Conservation (phyloP, 192 early-diverging fungal species). For the Phlyctochytrium arcticum region DNA sequence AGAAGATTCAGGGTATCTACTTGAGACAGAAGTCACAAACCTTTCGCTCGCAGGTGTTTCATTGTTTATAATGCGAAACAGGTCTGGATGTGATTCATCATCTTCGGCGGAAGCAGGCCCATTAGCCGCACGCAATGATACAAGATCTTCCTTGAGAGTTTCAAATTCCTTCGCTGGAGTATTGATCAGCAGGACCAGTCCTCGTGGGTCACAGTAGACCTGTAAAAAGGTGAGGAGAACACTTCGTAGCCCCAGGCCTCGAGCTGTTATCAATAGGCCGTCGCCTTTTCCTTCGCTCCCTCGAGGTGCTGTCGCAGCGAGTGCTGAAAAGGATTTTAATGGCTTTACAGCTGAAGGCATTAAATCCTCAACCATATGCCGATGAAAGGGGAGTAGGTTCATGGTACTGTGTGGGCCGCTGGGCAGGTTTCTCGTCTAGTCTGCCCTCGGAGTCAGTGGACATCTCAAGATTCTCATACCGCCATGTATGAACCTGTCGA, state of each 20-base stretch:
- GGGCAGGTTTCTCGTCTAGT: too few relatives aligned
- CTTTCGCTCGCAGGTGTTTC: constrained; percentile 56
- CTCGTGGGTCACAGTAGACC: constrained; percentile 59
- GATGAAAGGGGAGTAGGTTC: constrained; percentile 26
- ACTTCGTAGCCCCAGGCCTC: constrained; percentile 70
- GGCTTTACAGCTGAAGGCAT: constrained; percentile 13
- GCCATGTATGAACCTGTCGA: too few relatives aligned
- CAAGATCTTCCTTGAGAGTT: constrained; percentile 29
- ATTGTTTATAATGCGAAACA: constrained; percentile 49
- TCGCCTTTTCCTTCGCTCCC: constrained; percentile 48
- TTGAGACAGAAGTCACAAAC: constrained; percentile 29
- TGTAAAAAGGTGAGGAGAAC: constrained; percentile 70
- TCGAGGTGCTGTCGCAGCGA: neutral
- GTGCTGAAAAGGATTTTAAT: neutral
- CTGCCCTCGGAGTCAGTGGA: too few relatives aligned
- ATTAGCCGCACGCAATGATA: constrained; percentile 14
- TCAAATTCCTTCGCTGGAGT: constrained; percentile 42
- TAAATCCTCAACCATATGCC: constrained; percentile 31
- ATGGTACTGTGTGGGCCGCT: too few relatives aligned
- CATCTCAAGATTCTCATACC: too few relatives aligned
- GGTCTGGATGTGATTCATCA: constrained; percentile 44
- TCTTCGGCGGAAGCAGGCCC: constrained; percentile 46
- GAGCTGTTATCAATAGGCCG: constrained; percentile 72
- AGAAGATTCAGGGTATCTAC: neutral
- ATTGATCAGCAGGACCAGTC: constrained; percentile 79